Conservation (phyloP, 1,139 yeast genomes). For the Suhomyces bribrorum region DNA sequence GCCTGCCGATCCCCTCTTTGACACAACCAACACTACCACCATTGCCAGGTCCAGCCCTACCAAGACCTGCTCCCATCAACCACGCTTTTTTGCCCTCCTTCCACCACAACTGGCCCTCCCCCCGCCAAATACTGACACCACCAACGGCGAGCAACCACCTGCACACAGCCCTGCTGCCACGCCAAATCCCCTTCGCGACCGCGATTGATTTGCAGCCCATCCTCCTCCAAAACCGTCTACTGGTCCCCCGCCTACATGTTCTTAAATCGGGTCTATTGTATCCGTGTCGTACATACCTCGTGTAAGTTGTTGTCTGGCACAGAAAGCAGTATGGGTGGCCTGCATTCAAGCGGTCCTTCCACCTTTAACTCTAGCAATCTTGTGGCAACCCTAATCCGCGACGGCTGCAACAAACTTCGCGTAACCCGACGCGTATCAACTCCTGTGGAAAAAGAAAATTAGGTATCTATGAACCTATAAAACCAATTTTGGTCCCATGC, state of each 20-base stretch:
- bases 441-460: constrained; percentile 11
- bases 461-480: constrained; percentile 6
- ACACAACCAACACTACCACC: no score
- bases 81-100: no score
- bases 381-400: constrained; percentile 4
- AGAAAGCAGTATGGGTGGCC: background rate
- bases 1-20: no score
- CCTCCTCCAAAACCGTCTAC: background rate
- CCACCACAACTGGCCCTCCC: no score
- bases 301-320: background rate
- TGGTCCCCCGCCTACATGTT: background rate
- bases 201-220: background rate
- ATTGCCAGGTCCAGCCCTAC: no score
- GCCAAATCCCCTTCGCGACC: background rate
- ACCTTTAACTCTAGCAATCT: background rate
- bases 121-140: no score
- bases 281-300: constrained; percentile 2
- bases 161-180: background rate
- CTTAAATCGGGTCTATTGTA: background rate
- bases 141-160: no score
- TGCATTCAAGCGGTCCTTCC: background rate
- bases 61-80: no score
- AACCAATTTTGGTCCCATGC: constrained; percentile 7
- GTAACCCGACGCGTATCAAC: constrained; percentile 12
- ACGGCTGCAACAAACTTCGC: constrained; percentile 12